These are phyloP conservation scores for Didymellaceae sp. DNA, from an alignment of 2,329 filamentous ascomycete species.

Conservation along the genomic window DNA sequence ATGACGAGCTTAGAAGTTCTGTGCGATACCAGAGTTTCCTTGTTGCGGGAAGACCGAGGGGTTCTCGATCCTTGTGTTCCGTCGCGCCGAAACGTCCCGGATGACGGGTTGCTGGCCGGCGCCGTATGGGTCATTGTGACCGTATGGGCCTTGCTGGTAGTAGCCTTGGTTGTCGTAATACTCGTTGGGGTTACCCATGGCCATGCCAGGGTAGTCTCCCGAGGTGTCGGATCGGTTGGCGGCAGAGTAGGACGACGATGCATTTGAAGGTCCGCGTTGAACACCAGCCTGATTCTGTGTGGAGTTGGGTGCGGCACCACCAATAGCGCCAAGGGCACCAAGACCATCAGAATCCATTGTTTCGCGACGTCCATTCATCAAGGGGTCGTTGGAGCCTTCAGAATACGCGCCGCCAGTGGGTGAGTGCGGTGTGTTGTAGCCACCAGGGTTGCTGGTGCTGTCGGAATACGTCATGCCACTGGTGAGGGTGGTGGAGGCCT, in stretches of 20 bases:
- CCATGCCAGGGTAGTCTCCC: conserved; percentile 59
- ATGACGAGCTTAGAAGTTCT: conserved; percentile 76
- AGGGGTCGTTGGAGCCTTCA: conserved; percentile 72
- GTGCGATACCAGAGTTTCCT: conserved; percentile 88
- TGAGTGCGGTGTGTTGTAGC: conserved; percentile 62
- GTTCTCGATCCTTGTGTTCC: conserved; percentile 95
- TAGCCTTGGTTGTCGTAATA: conserved; percentile 64
- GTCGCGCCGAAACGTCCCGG: conserved; percentile 86
- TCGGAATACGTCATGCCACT: conserved; percentile 78
- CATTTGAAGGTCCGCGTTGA: conserved; percentile 89
- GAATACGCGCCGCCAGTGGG: conserved; percentile 70
- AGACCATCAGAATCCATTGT: conserved; percentile 78
- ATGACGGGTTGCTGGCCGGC: conserved; percentile 77
- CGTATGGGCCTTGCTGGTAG: conserved; percentile 63
- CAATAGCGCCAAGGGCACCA: conserved; percentile 69
- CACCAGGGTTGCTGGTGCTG: conserved; percentile 62
- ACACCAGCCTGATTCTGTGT: conserved; percentile 71
- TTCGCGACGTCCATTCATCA: conserved; percentile 59
- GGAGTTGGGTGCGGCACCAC: conserved; percentile 61
- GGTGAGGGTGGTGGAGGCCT: conserved; percentile 88
- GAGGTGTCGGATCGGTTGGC: conserved; percentile 73
- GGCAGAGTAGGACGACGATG: conserved; percentile 92
- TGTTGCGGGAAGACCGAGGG: conserved; percentile 88
- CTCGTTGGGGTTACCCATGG: conserved; percentile 54
- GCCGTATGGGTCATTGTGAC: conserved; percentile 60